Evolutionary conservation across 2,329 filamentous ascomycete species (phyloP), one percentile per base, ranked within the genome.

Genomic region (Penicillium sclerotiorum): DNA sequence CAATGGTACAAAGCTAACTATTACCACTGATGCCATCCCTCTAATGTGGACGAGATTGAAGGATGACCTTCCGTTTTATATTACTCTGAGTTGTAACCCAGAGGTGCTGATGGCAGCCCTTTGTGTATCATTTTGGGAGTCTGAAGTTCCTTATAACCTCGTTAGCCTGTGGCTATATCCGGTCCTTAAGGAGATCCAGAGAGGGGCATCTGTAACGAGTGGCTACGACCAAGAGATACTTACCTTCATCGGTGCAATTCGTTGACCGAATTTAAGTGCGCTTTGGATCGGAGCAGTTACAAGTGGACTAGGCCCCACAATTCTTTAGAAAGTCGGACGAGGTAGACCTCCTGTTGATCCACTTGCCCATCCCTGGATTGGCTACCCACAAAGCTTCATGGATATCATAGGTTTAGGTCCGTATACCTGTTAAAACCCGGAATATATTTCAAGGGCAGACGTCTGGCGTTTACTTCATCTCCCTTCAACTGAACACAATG

Each of bases 81-180:
- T 60, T 11, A 56, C 37, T 15, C 28, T 60, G 20, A 58, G 57
- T 25, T 56, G 53, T 21, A 50, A 27, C 13, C 55, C 50, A 1
- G 51, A 55, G 22, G 22, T 48, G 5, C 45, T 61, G 20, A 51
- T 55, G 8, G 55, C 50, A 3, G 9, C 43, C n/a, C 33, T 54
- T 2, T 57, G 53, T 43, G 55, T 50, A 15, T 42, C 36, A 39
- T 59, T 58, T 20, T 58, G 55, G 52, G 52, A 56, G 39, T 43
- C 30, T 3, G 48, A 33, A 4, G 43, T 58, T 11, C 52, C 55
- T 27, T 56, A 55, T 36, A 59, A 58, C 20, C 33, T 61, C 1
- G 57, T 53, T n/a, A 50, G 37, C 21, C 37, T 41, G 13, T 58
- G 55, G 57, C 28, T 61, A 28, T 49, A 61, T 47, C 55, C 55